Base-by-base conservation (phyloP, 2,329 filamentous ascomycete species). In the Fusarium devonianum region DNA sequence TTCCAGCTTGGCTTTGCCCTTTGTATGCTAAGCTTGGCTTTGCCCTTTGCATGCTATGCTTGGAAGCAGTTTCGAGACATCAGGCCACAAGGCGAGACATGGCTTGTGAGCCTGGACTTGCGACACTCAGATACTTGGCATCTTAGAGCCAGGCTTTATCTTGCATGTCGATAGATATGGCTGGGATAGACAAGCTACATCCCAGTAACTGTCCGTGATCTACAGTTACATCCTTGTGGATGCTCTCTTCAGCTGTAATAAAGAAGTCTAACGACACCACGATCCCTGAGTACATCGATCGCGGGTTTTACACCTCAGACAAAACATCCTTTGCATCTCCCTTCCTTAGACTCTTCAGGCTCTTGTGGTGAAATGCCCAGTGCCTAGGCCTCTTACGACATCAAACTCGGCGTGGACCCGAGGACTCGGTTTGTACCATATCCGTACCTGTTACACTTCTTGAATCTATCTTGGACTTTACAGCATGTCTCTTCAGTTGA, bases 241-340 rank as follows among this genome's bases (percentile, higher is more conserved):
- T n/a, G n/a, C n/a, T n/a, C n/a, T n/a, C n/a, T n/a, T n/a, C n/a
- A n/a, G n/a, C n/a, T n/a, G n/a, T n/a, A n/a, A n/a, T n/a, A n/a
- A n/a, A n/a, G n/a, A n/a, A n/a, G n/a, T n/a, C n/a, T n/a, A n/a
- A n/a, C n/a, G 23, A 26, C 25, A 21, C 19, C 16, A 22, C 5
- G n/a, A 49, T 11, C 29, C 38, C 18, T 18, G 12, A 21, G n/a
- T 39, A 28, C 21, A 26, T 17, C 43, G 37, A n/a, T 36, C 30
- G 28, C 21, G n/a, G 22, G 6, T 56, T 37, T 37, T 37, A 36
- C 36, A 14, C 35, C 13, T 35, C 7, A 28, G 16, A 29, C n/a
- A 35, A 56, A 46, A 37, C 38, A 34, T 33, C 28, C 53, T 48
- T 56, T 49, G 30, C 45, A 51, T 47, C 30, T 39, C 12, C 22